These are phyloP conservation scores for Colletotrichum higginsianum DNA, from an alignment of 2,329 filamentous ascomycete species.

Conservation along the genomic window DNA sequence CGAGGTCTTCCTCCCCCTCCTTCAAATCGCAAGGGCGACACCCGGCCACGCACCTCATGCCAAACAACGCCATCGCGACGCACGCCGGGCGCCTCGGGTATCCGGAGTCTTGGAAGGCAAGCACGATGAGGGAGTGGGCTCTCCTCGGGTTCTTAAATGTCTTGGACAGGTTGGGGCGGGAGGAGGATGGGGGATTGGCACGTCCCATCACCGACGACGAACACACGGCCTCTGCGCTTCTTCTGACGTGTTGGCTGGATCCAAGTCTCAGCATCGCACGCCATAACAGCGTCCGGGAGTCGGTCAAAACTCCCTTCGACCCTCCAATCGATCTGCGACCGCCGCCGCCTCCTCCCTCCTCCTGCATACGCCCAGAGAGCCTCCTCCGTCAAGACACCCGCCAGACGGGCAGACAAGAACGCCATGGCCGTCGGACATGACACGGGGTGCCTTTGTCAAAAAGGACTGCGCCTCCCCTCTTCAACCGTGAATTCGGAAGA, in stretches of 20 bases:
- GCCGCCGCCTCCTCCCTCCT: background rate
- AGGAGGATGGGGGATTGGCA: background rate
- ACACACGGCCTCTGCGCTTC: slow-evolving; percentile 27
- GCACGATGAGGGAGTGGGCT: background rate
- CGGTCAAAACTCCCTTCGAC: slow-evolving; percentile 8
- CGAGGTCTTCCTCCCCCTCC: background rate
- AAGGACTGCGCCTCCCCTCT: slow-evolving; percentile 36
- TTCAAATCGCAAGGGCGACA: background rate
- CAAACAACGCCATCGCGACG: slow-evolving; percentile 7
- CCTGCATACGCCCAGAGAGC: slow-evolving; percentile 15
- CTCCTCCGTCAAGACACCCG: background rate
- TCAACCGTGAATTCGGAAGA: background rate
- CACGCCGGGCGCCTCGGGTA: slow-evolving; percentile 17
- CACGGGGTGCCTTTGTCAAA: slow-evolving; percentile 38
- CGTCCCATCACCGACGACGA: slow-evolving; percentile 8
- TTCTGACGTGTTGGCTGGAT: slow-evolving; percentile 37
- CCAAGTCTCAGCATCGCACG: slow-evolving; percentile 24
- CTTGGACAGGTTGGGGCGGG: background rate
- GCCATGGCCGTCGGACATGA: slow-evolving; percentile 40
- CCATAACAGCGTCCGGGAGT: slow-evolving; percentile 28
- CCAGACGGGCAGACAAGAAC: background rate
- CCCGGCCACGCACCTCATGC: background rate
- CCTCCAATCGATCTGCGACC: background rate
- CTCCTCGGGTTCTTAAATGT: slow-evolving; percentile 22
- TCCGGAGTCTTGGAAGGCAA: slow-evolving; percentile 7